Evolutionary conservation across 1,284 basidiomycete species (phyloP), one percentile per base, ranked within the genome.

Genomic region (Neonothopanus nambi): DNA sequence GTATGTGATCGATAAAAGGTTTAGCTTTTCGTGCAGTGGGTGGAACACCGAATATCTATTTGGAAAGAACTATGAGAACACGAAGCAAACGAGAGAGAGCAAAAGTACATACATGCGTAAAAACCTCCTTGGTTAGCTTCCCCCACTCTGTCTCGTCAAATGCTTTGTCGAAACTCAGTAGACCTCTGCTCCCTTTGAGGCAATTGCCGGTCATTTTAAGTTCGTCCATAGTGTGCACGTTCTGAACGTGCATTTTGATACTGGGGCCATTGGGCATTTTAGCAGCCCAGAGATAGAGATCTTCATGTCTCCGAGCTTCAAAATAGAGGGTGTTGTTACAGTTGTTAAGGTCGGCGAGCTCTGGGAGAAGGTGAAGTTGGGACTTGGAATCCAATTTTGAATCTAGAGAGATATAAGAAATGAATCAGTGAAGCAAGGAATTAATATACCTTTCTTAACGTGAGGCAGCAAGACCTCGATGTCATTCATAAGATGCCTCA

Each of bases 141-240:
- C 89, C 92, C 84, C 96, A 96, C 66, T 94, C 93, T 44, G 82
- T 85, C 50, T 89, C 82, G 54, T 98, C 94, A 71, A 99, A 99
- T 42, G 80, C 84, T 60, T 88, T 84, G 73, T 98, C 95, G 69
- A 99, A 99, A 65, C 90, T 93, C 57, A 98, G 76, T 51, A 99
- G 75, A 1, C 95, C 96, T 51, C 97, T 78, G 61, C 90, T 93
- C 13, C 97, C 97, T 74, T 98, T 98, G 62, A 99, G 74, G 70
- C 97, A 99, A 71, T 99, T 99, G 21, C 97, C 97, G 3, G 95
- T 98, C 95, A 99, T 93, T 76, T 99, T 99, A 63, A 99, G 80
- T 72, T 99, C 97, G 75, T 99, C 97, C 97, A 99, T 99, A 38
- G 97, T 99, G 71, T 99, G 97, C 54, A 98, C 82, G 70, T 99